Conservation (phyloP, 805 yeast species). For the Hanseniaspora jakobsenii region DNA sequence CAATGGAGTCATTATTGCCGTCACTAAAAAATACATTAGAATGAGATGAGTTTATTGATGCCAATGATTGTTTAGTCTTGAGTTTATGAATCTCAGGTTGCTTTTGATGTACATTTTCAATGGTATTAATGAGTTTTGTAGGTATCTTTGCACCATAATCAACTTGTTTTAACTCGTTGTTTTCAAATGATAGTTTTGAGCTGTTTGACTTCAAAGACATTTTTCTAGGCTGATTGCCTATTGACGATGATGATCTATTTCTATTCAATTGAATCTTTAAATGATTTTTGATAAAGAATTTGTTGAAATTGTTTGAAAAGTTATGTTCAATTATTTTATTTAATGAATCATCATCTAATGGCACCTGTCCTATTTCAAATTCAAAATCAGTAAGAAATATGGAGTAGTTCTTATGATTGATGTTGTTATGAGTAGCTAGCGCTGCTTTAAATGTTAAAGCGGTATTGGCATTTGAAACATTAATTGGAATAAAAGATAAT, state of each 20-base stretch:
- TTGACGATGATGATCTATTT: slow-evolving; percentile 17
- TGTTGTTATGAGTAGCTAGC: slow-evolving; percentile 30
- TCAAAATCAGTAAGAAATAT: slow-evolving; percentile 62
- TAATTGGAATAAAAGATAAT: slow-evolving; percentile 39
- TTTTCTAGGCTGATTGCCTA: slow-evolving; percentile 22
- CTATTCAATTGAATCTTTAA: slow-evolving; percentile 19
- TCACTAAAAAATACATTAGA: slow-evolving; percentile 25
- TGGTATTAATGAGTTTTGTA: no score
- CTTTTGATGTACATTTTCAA: no score
- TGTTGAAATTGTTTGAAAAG: slow-evolving; percentile 12
- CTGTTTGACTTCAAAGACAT: slow-evolving; percentile 25
- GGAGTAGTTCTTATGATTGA: slow-evolving; percentile 23
- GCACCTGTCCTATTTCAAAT: slow-evolving; percentile 42
- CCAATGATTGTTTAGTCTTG: slow-evolving; percentile 18
- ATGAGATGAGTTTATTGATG: no score
- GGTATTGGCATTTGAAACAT: slow-evolving; percentile 26
- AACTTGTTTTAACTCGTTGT: slow-evolving; percentile 12
- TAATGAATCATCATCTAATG: slow-evolving; percentile 30
- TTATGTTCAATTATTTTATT: slow-evolving; percentile 23
- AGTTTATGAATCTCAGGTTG: slow-evolving; percentile 23
- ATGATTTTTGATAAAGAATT: slow-evolving; percentile 25
- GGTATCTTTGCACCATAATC: slow-evolving; percentile 20
- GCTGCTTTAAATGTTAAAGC: slow-evolving; percentile 32
- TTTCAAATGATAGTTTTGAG: slow-evolving; percentile 16
- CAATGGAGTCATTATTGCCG: slow-evolving; percentile 19